These are phyloP conservation scores for Penicillium sp. DNA, from an alignment of 2,329 filamentous ascomycete genomes.

Conservation along the genomic window DNA sequence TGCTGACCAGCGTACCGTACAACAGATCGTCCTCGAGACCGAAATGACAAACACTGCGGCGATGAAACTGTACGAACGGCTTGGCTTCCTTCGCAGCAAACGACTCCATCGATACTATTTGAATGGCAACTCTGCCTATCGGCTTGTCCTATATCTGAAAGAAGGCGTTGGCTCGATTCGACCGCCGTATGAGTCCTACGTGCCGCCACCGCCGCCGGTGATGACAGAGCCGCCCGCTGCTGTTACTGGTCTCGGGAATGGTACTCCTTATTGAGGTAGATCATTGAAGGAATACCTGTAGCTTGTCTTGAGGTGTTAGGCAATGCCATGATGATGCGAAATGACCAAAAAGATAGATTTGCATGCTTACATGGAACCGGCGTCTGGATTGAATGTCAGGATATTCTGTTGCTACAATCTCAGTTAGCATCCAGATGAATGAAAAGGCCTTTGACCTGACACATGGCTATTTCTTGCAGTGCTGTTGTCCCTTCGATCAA, in stretches of 20 bases:
- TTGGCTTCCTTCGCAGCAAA: constrained; percentile 91
- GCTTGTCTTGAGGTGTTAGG: not conserved
- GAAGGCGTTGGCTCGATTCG: constrained; percentile 51
- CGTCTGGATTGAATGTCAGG: not conserved
- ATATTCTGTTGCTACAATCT: not conserved
- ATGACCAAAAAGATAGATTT: constrained; percentile 23
- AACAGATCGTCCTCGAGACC: constrained; percentile 82
- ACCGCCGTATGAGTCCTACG: constrained; percentile 31
- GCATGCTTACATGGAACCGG: constrained; percentile 7
- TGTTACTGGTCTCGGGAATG: not conserved
- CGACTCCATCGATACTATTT: constrained; percentile 92
- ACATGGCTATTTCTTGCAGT: not conserved
- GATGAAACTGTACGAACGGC: constrained; percentile 86
- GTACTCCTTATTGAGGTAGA: not conserved
- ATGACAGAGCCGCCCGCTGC: not conserved
- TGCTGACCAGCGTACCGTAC: constrained; percentile 8
- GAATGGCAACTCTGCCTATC: constrained; percentile 92
- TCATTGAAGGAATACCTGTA: not conserved
- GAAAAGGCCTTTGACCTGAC: not conserved
- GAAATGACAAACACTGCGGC: constrained; percentile 90
- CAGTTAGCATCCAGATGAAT: not conserved
- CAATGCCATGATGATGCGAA: constrained; percentile 20
- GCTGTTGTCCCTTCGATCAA: too few relatives aligned
- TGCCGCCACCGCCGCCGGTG: not conserved
- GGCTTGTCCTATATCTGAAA: constrained; percentile 79